Base-by-base conservation (phyloP, 257 asterid species). In the Osmanthus fragrans region DNA sequence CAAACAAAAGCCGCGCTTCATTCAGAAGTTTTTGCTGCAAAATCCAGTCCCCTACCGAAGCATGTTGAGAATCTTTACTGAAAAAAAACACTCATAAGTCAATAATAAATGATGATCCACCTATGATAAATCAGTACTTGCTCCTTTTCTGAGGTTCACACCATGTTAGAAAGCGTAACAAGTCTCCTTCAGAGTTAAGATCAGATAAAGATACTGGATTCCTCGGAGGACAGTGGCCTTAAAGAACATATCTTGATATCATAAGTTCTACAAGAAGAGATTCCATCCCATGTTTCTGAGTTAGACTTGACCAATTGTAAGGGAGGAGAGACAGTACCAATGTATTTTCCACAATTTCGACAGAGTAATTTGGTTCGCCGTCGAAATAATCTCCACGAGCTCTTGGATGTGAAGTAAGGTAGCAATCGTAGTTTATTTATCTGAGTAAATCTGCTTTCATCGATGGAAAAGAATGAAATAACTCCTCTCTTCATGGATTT, bases 371-470 rank as follows among this genome's bases (percentile, higher is more conserved):
- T 84, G 60, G 86, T 85, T 74, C 71, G 73, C 16, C 81, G 76
- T 67, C 51, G 84, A 56, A 85, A 82, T 49, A 85, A 72, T 34
- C 86, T 85, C 89, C 89, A 86, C 0, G 82, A 80, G 30, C 75
- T 74, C 70, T 82, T 84, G 45, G 88, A 84, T 5, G 37, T 72
- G 49, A 82, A 58, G 75, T 80, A 83, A 0, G 89, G 89, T 23
- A 82, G 68, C 85, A 86, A 85, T n/a, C 79, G 74, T n/a, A 80
- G 25, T 77, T 86, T 84, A 54, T 64, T 79, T 68, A 66, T 73
- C 76, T 80, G 87, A 30, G 83, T 86, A 64, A 88, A 88, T 71
- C 90, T 80, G 83, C 85, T 86, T 84, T 88, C 90, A 2, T 88
- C 90, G 15, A 86, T 77, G 8, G 87, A 88, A 32, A 83, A 76